Evolutionary conservation across 2,329 filamentous ascomycete genomes (phyloP), one percentile per base, ranked within the genome.

Genomic region (Apiospora aurea): DNA sequence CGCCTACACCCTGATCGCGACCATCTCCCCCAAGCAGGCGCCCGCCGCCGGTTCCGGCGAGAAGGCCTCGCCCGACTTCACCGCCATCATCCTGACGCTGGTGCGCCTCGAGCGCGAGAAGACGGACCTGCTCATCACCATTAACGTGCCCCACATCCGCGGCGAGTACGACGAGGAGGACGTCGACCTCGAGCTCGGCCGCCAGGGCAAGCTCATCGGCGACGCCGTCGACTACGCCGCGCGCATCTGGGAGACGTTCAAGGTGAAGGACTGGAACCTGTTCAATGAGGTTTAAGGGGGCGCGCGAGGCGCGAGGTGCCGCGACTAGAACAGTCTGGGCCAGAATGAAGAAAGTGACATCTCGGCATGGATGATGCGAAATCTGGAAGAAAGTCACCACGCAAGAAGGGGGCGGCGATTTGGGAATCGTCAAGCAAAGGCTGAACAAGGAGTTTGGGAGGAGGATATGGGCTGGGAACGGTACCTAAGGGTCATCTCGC

Each of bases 91-190:
- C 75, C 86, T 97, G 75, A 90, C 94, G 21, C 85, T 98, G 53
- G 84, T 98, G 71, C 88, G 96, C 21, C 86, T 98, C 67, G 92
- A 92, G 81, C 87, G 89, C 77, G 87, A 95, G 79, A 86, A 86
- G 72, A 96, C 95, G 0, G 96, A 98, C 82, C 84, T 98, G 51
- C 85, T 97, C 67, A 90, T 97, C 74, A 93, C 93, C 53, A 90
- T 97, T 79, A 98, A 97, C 82, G 93, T 97, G 67, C 96, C 95
- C 41, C 92, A 96, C 79, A 92, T 94, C 76, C 87, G 89, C 76
- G 91, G 92, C 74, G 90, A 93, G 80, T 94, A 94, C 79, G 86
- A 91, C 77, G 89, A 91, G 81, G 91, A 92, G 11, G 91, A 94
- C 44, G 89, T 96, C 21, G 90, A 94, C 78, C 82, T 91, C 71